Conservation (phyloP, 371 early-diverging fungal genomes). For the Apophysomyces ossiformis region DNA sequence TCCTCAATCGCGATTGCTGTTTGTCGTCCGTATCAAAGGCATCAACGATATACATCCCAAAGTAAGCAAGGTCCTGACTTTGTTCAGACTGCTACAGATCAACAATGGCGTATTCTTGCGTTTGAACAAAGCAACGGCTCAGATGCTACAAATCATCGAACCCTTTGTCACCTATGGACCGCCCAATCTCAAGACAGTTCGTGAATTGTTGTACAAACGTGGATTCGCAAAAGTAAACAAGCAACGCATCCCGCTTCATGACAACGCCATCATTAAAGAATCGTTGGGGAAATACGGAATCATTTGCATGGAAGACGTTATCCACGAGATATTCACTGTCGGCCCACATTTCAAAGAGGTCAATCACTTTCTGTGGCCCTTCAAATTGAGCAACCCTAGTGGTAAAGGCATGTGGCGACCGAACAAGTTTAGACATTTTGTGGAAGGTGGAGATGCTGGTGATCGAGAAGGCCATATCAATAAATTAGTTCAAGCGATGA, state of each 20-base stretch:
- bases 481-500: slow-evolving; percentile 95
- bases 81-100: slow-evolving; percentile 96
- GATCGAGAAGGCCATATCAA: slow-evolving; percentile 97
- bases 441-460: slow-evolving; percentile 98
- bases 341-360: slow-evolving; percentile 84
- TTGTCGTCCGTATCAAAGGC: slow-evolving; percentile 93
- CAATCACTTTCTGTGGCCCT: slow-evolving; percentile 98
- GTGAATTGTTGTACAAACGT: slow-evolving; percentile 98
- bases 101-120: slow-evolving; percentile 98
- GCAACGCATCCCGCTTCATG: slow-evolving; percentile 93
- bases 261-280: slow-evolving; percentile 93
- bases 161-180: slow-evolving; percentile 97
- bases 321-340: slow-evolving; percentile 98
- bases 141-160: slow-evolving; percentile 96
- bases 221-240: slow-evolving; percentile 95
- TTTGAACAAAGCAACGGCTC: slow-evolving; percentile 95
- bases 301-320: slow-evolving; percentile 97
- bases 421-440: slow-evolving; percentile 95
- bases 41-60: slow-evolving; percentile 98
- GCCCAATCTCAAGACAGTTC: slow-evolving; percentile 97
- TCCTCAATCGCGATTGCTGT: slow-evolving; percentile 93
- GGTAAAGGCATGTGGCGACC: slow-evolving; percentile 85
- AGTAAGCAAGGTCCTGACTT: slow-evolving; percentile 96
- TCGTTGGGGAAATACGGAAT: slow-evolving; percentile 92
- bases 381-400: slow-evolving; percentile 96